phyloP scores from a whole-genome alignment of 164 flowering plant species.

The Piper longum region DNA sequence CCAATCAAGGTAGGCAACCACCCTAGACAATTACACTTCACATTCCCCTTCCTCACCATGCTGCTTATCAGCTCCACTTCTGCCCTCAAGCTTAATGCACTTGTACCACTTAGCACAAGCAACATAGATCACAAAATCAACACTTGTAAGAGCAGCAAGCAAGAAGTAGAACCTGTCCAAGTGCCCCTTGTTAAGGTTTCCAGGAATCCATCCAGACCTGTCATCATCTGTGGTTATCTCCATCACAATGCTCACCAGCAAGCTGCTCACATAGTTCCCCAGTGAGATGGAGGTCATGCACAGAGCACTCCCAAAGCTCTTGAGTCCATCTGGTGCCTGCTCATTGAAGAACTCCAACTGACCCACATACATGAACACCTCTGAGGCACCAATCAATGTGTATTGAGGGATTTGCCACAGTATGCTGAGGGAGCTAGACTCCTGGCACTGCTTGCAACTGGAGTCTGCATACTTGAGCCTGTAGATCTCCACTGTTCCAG shows the following conservation, averaged over 20 bases:
- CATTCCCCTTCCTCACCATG: constrained; percentile 1
- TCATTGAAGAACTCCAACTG: constrained; percentile 88
- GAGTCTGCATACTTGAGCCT: constrained; percentile 49
- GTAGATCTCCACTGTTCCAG: constrained; percentile 63
- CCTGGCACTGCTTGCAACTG: constrained; percentile 43
- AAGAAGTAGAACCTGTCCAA: constrained; percentile 82
- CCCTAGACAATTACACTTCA: background rate
- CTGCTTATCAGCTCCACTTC: constrained; percentile 1
- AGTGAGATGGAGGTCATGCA: constrained; percentile 90
- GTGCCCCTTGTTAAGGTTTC: constrained; percentile 81
- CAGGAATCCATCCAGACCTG: constrained; percentile 89
- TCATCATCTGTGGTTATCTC: constrained; percentile 47
- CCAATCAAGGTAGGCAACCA: background rate
- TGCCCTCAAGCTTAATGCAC: constrained; percentile 37
- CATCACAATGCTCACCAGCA: constrained; percentile 69
- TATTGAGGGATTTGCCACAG: constrained; percentile 95
- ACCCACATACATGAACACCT: constrained; percentile 89
- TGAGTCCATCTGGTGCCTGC: constrained; percentile 78
- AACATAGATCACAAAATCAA: constrained; percentile 50
- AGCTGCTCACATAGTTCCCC: constrained; percentile 79
- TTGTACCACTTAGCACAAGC: constrained; percentile 69
- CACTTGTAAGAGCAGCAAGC: constrained; percentile 45
- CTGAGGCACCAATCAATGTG: constrained; percentile 72
- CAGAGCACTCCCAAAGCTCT: constrained; percentile 91
- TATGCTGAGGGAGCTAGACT: constrained; percentile 71